phyloP scores from a whole-genome alignment of 352 stramenopile genomes.

The Pythium coloratum region DNA sequence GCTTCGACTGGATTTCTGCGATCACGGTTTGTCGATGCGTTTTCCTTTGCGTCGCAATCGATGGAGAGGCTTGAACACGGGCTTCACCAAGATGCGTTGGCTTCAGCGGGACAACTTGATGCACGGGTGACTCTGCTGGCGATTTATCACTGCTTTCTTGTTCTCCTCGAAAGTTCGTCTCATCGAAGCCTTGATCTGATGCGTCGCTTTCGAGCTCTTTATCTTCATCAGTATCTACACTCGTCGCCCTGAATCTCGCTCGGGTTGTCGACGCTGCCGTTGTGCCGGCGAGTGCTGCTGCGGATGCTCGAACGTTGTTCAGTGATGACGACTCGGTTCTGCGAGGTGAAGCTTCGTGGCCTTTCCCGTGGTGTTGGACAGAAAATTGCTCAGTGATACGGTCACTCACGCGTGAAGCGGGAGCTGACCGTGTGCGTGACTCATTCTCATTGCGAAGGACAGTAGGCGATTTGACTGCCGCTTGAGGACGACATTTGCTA shows the following conservation, averaged over 20 bases:
- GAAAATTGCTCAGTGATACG: not conserved
- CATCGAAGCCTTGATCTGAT: not conserved
- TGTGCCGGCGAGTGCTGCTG: not conserved
- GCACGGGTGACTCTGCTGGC: not conserved
- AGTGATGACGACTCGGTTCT: not conserved
- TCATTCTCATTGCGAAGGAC: not conserved
- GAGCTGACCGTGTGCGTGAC: not conserved
- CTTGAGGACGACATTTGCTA: not conserved
- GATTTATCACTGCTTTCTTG: not conserved
- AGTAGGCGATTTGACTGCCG: not conserved
- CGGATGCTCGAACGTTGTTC: not conserved
- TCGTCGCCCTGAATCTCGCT: not conserved
- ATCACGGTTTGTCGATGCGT: slow-evolving; percentile 21
- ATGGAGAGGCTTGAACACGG: not conserved
- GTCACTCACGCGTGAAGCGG: not conserved
- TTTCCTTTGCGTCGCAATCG: not conserved
- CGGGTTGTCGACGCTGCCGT: not conserved
- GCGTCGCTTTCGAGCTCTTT: not conserved
- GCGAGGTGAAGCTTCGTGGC: not conserved
- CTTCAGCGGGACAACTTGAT: not conserved
- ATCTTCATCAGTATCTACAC: not conserved
- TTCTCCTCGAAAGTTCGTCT: not conserved
- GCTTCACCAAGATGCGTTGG: not conserved
- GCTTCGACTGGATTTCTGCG: slow-evolving; percentile 24
- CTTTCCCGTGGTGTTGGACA: not conserved